These are phyloP conservation scores for Zea mays DNA, from an alignment of 176 grass and related monocot species.

Conservation along the genomic window Zm-B73-REFERENCE-NAM-5.0 NC_050097.1:6899001-6899500, in stretches of 20 bases:
- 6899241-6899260: constrained; percentile 12
- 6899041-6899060: constrained; percentile 54
- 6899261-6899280: constrained; percentile 4
- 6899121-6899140: constrained; percentile 34
- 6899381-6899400: constrained; percentile 50
- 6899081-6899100: constrained; percentile 69
- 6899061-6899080: constrained; percentile 36
- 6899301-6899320: constrained; percentile 7
- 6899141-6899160: constrained; percentile 44
- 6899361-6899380: neutral
- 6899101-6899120: constrained; percentile 40
- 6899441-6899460: constrained; percentile 19
- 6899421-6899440: constrained; percentile 33
- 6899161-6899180: too few relatives aligned
- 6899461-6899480: constrained; percentile 24
- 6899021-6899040: constrained; percentile 42
- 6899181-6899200: constrained; percentile 16
- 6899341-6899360: neutral
- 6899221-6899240: constrained; percentile 21
- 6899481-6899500: constrained; percentile 32
- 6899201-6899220: neutral
- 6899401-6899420: constrained; percentile 31
- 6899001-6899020: constrained; percentile 50
- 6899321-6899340: neutral
- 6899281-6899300: neutral